These are phyloP conservation scores for Cryphonectria naterciae DNA, from an alignment of 2,329 filamentous ascomycete species.

Conservation along the genomic window DNA sequence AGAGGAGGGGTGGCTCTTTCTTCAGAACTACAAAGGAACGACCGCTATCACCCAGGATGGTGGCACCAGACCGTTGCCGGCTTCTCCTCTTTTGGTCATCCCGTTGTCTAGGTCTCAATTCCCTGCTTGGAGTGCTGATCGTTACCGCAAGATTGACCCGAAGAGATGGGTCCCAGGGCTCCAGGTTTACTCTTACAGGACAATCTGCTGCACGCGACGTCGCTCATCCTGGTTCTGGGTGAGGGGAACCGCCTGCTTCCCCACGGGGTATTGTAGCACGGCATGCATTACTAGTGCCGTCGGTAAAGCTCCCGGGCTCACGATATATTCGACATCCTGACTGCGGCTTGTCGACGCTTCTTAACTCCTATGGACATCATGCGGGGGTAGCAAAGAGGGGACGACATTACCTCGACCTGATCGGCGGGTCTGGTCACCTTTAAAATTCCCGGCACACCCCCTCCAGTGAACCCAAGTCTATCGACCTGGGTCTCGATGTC, in stretches of 20 bases:
- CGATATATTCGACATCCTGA: background rate
- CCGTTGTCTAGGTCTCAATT: background rate
- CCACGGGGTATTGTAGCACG: slow-evolving; percentile 9
- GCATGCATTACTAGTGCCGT: background rate
- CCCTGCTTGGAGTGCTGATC: background rate
- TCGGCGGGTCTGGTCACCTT: background rate
- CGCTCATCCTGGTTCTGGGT: background rate
- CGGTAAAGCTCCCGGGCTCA: background rate
- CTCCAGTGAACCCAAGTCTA: background rate
- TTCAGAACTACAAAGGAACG: background rate
- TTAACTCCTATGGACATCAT: background rate
- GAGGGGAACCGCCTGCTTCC: slow-evolving; percentile 4
- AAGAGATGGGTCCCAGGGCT: background rate
- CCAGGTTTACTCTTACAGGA: background rate
- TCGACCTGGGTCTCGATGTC: background rate
- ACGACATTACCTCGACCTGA: background rate
- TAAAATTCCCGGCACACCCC: background rate
- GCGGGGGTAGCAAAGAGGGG: background rate
- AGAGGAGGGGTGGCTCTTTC: background rate
- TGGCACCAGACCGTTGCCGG: background rate
- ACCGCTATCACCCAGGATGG: background rate
- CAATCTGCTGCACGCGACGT: background rate
- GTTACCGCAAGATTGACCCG: too few relatives aligned
- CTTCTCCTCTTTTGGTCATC: slow-evolving; percentile 2
- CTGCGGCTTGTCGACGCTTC: background rate